These are phyloP conservation scores for Talaromyces amestolkiae DNA, from an alignment of 2,329 filamentous ascomycete genomes.

Conservation along the genomic window DNA sequence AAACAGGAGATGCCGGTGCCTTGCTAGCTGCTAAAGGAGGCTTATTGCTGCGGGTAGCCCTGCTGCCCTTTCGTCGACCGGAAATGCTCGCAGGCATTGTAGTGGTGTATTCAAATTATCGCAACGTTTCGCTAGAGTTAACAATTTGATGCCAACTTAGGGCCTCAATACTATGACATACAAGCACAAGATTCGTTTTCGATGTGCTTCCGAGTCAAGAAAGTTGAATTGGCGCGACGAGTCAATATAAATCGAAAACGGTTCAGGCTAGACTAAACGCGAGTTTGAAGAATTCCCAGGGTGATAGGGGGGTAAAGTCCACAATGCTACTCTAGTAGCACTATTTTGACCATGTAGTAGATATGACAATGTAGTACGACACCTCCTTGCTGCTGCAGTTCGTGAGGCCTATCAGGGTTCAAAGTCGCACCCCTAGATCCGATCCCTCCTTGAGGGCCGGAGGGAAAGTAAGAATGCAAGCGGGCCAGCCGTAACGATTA, in stretches of 20 bases:
- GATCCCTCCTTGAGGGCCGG: neutral
- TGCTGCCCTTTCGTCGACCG: conserved; percentile 17
- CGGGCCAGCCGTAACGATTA: conserved; percentile 4
- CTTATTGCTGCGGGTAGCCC: conserved; percentile 1
- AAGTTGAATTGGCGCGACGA: neutral
- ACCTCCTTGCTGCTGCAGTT: conserved; percentile 11
- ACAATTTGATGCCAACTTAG: neutral
- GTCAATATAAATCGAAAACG: neutral
- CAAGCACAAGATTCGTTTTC: neutral
- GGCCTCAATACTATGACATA: neutral
- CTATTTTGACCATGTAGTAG: neutral
- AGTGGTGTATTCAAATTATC: neutral
- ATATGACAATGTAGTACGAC: conserved; percentile 5
- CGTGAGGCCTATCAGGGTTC: neutral
- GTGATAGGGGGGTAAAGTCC: neutral
- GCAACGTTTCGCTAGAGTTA: neutral
- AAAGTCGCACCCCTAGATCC: neutral
- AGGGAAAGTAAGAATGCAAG: conserved; percentile 1
- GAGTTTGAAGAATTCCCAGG: neutral
- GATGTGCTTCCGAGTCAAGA: neutral
- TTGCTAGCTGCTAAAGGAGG: neutral
- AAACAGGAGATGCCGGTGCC: neutral
- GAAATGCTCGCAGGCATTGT: conserved; percentile 16
- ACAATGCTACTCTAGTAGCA: conserved; percentile 3
- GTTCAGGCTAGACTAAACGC: neutral